phyloP scores from a whole-genome alignment of 2,329 filamentous ascomycete species.

The Cytospora piceicola region DNA sequence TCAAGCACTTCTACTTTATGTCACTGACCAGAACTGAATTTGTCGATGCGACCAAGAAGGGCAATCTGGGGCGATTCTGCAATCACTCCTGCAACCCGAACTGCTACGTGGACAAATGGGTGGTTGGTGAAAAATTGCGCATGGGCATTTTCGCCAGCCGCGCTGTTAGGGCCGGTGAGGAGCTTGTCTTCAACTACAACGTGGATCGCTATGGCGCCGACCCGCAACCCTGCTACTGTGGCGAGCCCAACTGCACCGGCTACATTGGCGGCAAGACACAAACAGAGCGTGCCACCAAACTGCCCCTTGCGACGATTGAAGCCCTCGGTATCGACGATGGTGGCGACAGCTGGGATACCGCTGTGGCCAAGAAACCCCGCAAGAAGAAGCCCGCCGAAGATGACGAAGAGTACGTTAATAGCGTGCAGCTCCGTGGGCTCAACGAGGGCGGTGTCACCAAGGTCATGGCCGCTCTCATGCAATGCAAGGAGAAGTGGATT shows the following conservation, averaged over 20 bases:
- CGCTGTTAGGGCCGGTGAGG: conserved; percentile 83
- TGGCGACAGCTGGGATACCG: conserved; percentile 88
- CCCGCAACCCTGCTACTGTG: conserved; percentile 96
- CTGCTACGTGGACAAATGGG: conserved; percentile 99
- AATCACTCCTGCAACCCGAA: conserved; percentile 99
- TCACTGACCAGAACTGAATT: conserved; percentile 95
- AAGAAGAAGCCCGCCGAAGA: conserved; percentile 92
- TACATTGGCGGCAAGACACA: conserved; percentile 98
- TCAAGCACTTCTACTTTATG: conserved; percentile 99
- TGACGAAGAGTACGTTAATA: conserved; percentile 94
- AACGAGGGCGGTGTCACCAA: conserved; percentile 85
- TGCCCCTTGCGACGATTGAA: conserved; percentile 87
- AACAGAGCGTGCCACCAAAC: conserved; percentile 90
- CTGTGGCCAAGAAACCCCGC: conserved; percentile 84
- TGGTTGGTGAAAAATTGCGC: conserved; percentile 92
- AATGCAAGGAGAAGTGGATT: conserved; percentile 99
- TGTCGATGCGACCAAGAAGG: conserved; percentile 95
- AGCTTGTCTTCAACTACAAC: conserved; percentile 99
- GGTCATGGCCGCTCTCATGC: conserved; percentile 95
- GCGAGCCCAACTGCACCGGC: conserved; percentile 89
- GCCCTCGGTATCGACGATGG: conserved; percentile 92
- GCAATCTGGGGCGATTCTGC: conserved; percentile 95
- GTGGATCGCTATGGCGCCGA: conserved; percentile 97
- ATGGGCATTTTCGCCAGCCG: conserved; percentile 98
- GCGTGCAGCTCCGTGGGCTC: conserved; percentile 76